Evolutionary conservation across 208 protist genomes (phyloP), one percentile per base, ranked within the genome.

Genomic region (Wallacemonas collosoma): DNA sequence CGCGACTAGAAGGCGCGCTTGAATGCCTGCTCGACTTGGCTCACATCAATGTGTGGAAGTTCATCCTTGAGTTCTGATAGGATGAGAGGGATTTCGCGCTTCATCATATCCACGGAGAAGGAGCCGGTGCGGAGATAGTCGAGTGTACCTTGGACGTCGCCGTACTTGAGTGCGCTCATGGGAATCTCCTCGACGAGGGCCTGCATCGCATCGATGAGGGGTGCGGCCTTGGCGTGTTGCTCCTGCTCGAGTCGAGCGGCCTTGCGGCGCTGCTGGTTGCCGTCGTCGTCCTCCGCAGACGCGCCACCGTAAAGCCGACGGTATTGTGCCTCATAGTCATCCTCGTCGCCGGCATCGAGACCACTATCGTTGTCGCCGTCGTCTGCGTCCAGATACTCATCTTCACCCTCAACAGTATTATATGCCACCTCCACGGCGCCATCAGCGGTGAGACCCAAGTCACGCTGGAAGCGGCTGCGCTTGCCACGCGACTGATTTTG

Each of bases 61-160:
- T 89, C 82, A 2, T 71, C 47, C n/a, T 68, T 69, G 26, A 95
- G 80, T 61, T 87, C 81, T 5, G 79, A 62, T 26, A 89, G 68
- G 79, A 95, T 87, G 45, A 79, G 62, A 0, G 83, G 91, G 26
- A 95, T 64, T 76, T 95, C 88, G 2, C 75, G 45, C 57, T 72
- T 60, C 35, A 95, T 68, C 50, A 90, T 73, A 11, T 67, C 79
- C 6, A 76, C 47, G 2, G 85, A 81, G 0, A 91, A 89, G 44
- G 75, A 53, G 8, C 86, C 76, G 39, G 79, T 80, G 9, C 68
- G 47, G 35, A 94, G 54, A 48, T 92, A 93, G 35, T 83, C 79
- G 8, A 96, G 57, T 39, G 87, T 93, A 38, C 89, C 89, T 47
- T 87, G 66, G 9, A 96, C 84, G 2, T 79, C 76, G 2, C 83